Evolutionary conservation across 2,329 filamentous ascomycete species (phyloP).

Genomic region (Aureobasidium sp.): DNA sequence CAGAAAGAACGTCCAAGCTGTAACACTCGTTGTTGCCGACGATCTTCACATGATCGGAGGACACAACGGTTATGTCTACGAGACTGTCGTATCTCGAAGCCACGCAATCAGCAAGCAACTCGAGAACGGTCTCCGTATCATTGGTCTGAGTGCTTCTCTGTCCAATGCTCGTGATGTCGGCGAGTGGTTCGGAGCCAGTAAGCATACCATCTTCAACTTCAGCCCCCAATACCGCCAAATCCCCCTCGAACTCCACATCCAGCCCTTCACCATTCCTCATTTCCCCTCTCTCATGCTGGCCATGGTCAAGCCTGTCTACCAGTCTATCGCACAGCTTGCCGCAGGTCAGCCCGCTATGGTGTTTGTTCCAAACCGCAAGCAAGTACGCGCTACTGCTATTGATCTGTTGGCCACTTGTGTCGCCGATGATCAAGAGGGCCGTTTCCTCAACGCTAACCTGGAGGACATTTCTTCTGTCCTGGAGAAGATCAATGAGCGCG

Average conservation of each 20-base stretch:
- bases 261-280: constrained; percentile 91
- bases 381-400: constrained; percentile 77
- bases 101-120: constrained; percentile 89
- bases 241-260: constrained; percentile 86
- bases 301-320: constrained; percentile 92
- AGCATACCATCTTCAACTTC: constrained; percentile 99
- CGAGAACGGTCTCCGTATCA: constrained; percentile 74
- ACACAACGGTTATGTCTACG: constrained; percentile 80
- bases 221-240: constrained; percentile 84
- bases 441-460: constrained; percentile 79
- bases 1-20: constrained; percentile 86
- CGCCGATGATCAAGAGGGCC: constrained; percentile 84
- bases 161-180: constrained; percentile 90
- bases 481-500: constrained; percentile 74
- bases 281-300: constrained; percentile 98
- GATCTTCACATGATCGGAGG: constrained; percentile 91
- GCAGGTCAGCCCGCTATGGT: constrained; percentile 77
- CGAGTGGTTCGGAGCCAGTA: constrained; percentile 96
- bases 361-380: constrained; percentile 90
- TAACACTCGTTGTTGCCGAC: constrained; percentile 88
- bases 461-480: constrained; percentile 78
- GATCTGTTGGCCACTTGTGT: constrained; percentile 84
- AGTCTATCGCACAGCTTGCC: constrained; percentile 81
- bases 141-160: constrained; percentile 85
- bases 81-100: constrained; percentile 96